Conservation (phyloP, 169 alveolate species). For the Eimeria nieschulzi region DNA sequence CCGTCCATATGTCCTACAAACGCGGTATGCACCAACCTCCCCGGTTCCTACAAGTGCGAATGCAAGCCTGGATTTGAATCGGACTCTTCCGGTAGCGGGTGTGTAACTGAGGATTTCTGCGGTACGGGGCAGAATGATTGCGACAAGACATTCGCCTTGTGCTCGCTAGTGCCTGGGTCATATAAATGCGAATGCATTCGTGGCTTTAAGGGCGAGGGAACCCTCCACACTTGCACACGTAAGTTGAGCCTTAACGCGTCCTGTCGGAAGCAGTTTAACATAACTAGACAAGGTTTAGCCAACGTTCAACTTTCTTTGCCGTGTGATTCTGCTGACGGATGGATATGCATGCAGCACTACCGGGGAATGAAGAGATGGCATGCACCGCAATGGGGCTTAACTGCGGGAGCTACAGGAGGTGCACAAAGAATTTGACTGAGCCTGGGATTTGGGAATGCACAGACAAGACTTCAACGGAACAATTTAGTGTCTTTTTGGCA, state of each 20-base stretch:
- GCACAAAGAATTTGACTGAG: constrained; percentile 32
- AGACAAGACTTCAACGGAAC: constrained; percentile 29
- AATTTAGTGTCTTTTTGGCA: constrained; percentile 40
- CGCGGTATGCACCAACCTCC: constrained; percentile 69
- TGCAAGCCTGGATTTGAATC: constrained; percentile 72
- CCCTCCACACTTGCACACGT: constrained; percentile 61
- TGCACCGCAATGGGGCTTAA: constrained; percentile 11
- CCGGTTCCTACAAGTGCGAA: constrained; percentile 74
- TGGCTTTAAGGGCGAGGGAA: constrained; percentile 73
- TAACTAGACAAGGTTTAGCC: no score
- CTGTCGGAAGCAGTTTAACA: neutral
- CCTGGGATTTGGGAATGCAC: constrained; percentile 51
- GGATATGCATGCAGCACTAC: constrained; percentile 13
- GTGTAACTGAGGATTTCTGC: constrained; percentile 63
- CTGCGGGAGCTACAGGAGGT: constrained; percentile 60
- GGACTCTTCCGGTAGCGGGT: constrained; percentile 44
- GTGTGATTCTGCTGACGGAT: neutral
- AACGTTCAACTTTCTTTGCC: neutral
- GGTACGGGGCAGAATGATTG: constrained; percentile 66
- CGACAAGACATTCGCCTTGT: constrained; percentile 54
- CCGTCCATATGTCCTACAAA: constrained; percentile 59
- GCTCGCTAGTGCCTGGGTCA: constrained; percentile 68
- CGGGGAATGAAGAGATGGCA: constrained; percentile 66
- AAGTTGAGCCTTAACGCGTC: constrained; percentile 9
- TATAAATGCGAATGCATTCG: constrained; percentile 72